Base-by-base conservation (phyloP, 371 early-diverging fungal genomes). In the Mucor saturninus region DNA sequence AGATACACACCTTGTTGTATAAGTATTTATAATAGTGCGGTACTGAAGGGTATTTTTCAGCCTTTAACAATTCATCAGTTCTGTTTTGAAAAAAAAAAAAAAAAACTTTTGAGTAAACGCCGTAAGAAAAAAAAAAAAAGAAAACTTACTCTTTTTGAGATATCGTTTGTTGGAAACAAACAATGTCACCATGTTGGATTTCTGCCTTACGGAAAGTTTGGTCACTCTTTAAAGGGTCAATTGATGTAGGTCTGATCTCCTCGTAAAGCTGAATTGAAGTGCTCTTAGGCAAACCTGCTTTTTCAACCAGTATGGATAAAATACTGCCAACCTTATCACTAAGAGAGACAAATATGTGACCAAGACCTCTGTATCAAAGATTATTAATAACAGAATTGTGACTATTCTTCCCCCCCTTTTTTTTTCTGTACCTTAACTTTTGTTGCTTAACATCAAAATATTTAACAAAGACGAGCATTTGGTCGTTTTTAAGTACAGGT, bases 151-250 rank as follows among this genome's bases (percentile, higher is more conserved):
- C 87, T 54, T 77, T 76, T n/a, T 67, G 60, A 2, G 81, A 67
- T 28, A 85, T 37, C 1, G 77, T 86, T 42, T 72, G 74, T 71
- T 93, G 94, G 75, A 89, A 92, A 69, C 89, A 90, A 55, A 96
- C 77, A 54, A 96, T 96, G 69, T 96, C 95, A 21, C 97, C 96
- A 56, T 83, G 86, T 55, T 89, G 89, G 38, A 96, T 74, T 68
- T 95, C 94, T 37, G 91, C 84, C 29, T 75, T 69, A 15, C 59
- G 68, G 74, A 94, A 91, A 1, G 89, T 89, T 14, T 62, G 50
- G 53, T 85, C 83, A 30, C 71, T 57, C 69, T 88, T 87, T 65
- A 92, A 65, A 4, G 65, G 67, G 48, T 93, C 93, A 49, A 95
- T 88, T 84, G 89, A 83, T 21, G 78, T 81, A 3, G 93, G 93